Percentiles rank a stretch among this genome's conserved stretches.
These are phyloP conservation scores for Euphorbia peplus DNA, from an alignment of 345 rosid genomes.

Conservation along the genomic window DNA sequence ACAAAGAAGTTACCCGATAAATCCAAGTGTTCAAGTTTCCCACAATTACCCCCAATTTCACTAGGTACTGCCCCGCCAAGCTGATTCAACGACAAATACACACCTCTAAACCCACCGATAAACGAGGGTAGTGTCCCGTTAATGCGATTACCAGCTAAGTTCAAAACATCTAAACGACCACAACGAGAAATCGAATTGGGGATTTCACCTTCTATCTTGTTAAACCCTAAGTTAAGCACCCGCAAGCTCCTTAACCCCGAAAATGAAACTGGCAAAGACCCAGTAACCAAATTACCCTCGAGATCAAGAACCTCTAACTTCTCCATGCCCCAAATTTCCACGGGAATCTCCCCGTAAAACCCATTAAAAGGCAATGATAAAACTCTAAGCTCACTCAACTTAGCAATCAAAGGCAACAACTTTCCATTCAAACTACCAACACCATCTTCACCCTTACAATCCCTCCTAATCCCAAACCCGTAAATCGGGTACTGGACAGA, in stretches of 20 bases:
- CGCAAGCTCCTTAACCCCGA: slow-evolving; percentile 50
- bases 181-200: slow-evolving; percentile 42
- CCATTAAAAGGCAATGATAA: slow-evolving; percentile 78
- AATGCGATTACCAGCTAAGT: slow-evolving; percentile 68
- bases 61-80: slow-evolving; percentile 59
- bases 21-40: slow-evolving; percentile 81
- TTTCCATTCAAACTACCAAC: slow-evolving; percentile 57
- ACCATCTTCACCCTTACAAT: slow-evolving; percentile 33
- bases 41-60: slow-evolving; percentile 60
- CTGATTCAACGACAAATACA: slow-evolving; percentile 55
- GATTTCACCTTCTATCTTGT: slow-evolving; percentile 57
- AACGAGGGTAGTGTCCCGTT: slow-evolving; percentile 72
- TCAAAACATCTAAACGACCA: slow-evolving; percentile 49
- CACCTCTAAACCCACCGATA: slow-evolving; percentile 57
- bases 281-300: slow-evolving; percentile 60
- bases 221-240: slow-evolving; percentile 80
- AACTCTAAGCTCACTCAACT: slow-evolving; percentile 62
- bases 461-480: slow-evolving; percentile 67
- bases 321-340: slow-evolving; percentile 69
- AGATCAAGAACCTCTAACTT: slow-evolving; percentile 86
- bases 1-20: slow-evolving; percentile 69
- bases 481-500: slow-evolving; percentile 60
- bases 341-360: slow-evolving; percentile 59
- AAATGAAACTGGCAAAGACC: slow-evolving; percentile 48
- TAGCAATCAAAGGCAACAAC: slow-evolving; percentile 45